These are phyloP conservation scores for Aspergillus felis DNA, from an alignment of 2,329 filamentous ascomycete species.

Conservation along the genomic window DNA sequence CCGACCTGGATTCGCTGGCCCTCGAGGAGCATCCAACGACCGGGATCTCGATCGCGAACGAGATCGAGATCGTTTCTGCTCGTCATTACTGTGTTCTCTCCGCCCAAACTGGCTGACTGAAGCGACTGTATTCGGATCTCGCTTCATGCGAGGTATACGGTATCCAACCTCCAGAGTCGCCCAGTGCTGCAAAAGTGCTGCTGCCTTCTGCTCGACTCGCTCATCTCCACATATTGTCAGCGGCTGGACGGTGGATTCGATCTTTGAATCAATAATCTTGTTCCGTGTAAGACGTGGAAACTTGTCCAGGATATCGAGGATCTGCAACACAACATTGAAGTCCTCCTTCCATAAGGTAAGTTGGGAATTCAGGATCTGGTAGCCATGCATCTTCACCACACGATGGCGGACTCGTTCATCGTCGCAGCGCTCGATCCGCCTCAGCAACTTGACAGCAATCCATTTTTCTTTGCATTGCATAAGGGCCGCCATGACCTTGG, in stretches of 20 bases:
- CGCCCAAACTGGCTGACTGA: slow-evolving; percentile 63
- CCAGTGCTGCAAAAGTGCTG: slow-evolving; percentile 75
- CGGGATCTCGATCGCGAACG: slow-evolving; percentile 49
- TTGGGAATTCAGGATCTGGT: slow-evolving; percentile 86
- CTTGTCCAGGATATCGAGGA: slow-evolving; percentile 81
- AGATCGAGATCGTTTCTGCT: slow-evolving; percentile 46
- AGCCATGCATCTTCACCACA: slow-evolving; percentile 94
- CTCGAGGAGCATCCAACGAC: slow-evolving; percentile 43
- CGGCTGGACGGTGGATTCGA: slow-evolving; percentile 73
- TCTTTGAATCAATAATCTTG: slow-evolving; percentile 95
- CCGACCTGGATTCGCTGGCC: slow-evolving; percentile 43
- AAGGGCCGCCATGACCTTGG: slow-evolving; percentile 91
- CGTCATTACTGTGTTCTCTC: slow-evolving; percentile 47
- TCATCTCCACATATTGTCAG: slow-evolving; percentile 67
- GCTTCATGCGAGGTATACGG: slow-evolving; percentile 85
- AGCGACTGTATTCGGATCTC: slow-evolving; percentile 61
- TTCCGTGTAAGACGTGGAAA: slow-evolving; percentile 90
- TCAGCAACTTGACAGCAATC: slow-evolving; percentile 93
- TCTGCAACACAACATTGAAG: slow-evolving; percentile 81
- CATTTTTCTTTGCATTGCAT: slow-evolving; percentile 99
- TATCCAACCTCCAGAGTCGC: slow-evolving; percentile 86
- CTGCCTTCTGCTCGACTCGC: slow-evolving; percentile 68
- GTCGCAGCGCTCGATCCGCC: slow-evolving; percentile 79
- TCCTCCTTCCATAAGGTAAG: slow-evolving; percentile 85
- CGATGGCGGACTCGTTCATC: slow-evolving; percentile 83